Percentiles rank a stretch among this genome's conserved stretches.
Conservation (phyloP, 2,329 filamentous ascomycete genomes). For the Xylaria hypoxylon region DNA sequence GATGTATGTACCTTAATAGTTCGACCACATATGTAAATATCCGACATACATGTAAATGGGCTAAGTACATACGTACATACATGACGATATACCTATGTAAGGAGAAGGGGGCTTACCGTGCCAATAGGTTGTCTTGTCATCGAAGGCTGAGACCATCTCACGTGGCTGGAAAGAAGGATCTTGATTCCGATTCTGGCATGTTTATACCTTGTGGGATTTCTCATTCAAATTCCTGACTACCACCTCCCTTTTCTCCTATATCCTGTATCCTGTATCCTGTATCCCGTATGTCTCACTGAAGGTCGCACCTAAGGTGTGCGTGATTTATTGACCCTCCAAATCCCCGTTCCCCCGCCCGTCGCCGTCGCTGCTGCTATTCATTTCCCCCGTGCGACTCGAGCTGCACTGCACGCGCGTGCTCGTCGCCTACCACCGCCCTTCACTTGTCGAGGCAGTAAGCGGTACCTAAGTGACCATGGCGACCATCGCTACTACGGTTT, state of each 20-base stretch:
- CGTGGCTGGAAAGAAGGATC: conserved; percentile 10
- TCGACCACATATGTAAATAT: too few species aligned
- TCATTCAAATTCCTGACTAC: neutral
- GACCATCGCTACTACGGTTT: conserved; percentile 40
- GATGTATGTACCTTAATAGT: too few species aligned
- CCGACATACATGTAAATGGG: too few species aligned
- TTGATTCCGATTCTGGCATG: neutral
- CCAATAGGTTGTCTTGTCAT: conserved; percentile 3
- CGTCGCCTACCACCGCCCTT: neutral
- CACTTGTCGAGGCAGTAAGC: neutral
- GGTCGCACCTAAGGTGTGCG: too few species aligned
- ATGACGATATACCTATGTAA: too few species aligned
- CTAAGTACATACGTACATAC: too few species aligned
- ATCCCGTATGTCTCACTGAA: neutral
- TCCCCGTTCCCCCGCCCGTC: neutral
- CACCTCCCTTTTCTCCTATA: neutral
- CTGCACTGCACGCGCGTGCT: conserved; percentile 11
- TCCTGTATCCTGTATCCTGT: neutral
- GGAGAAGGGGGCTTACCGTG: too few species aligned
- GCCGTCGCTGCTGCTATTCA: conserved; percentile 6
- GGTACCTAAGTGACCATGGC: conserved; percentile 40
- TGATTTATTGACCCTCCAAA: too few species aligned
- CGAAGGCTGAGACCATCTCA: conserved; percentile 1
- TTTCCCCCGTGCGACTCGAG: neutral
- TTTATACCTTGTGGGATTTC: neutral